Evolutionary conservation across 1,284 basidiomycete species (phyloP), one percentile per base, ranked within the genome.

Genomic region (Thelephora terrestris): DNA sequence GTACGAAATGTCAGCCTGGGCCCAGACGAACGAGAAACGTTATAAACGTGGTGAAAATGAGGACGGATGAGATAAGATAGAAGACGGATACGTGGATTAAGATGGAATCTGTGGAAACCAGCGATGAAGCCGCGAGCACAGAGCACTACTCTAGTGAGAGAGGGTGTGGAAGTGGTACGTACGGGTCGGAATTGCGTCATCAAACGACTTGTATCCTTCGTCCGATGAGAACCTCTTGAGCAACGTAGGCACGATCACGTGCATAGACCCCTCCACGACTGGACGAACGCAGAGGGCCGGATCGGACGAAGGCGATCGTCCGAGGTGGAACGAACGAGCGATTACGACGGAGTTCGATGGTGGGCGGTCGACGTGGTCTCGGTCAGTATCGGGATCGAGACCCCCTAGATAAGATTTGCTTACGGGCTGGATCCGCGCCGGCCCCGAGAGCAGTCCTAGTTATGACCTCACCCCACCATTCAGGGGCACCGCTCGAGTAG

Each of bases 391-490:
- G 16, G 27, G 16, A 12, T 24, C 27, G 36, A 36, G 25, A 16
- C 24, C 9, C 16, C 21, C 10, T 34, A 29, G 36, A 51, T 51
- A 23, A n/a, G 20, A 44, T 52, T 45, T 18, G 56, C 69, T 44
- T 49, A 81, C 83, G 71, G 57, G 65, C 55, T 45, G 69, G 59
- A 61, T 81, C 68, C 9, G 79, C 85, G 3, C 83, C 84, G 39
- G 85, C 84, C 5, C 78, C 81, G 4, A 85, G 58, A 20, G 85
- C 86, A 37, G 85, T 89, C 50, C 75, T 65, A 46, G 67, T 69
- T 53, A 89, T 79, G 40, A 89, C 84, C 53, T 85, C 80, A 24
- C 65, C 62, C 85, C 85, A 89, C 84, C 85, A 89, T 5, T 58
- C 63, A 36, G 71, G 60, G 44, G 71, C 71, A 35, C 79, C 79